These are phyloP conservation scores for Agrocybe chaxingu DNA, from an alignment of 768 basidiomycete species.

Conservation along the genomic window DNA sequence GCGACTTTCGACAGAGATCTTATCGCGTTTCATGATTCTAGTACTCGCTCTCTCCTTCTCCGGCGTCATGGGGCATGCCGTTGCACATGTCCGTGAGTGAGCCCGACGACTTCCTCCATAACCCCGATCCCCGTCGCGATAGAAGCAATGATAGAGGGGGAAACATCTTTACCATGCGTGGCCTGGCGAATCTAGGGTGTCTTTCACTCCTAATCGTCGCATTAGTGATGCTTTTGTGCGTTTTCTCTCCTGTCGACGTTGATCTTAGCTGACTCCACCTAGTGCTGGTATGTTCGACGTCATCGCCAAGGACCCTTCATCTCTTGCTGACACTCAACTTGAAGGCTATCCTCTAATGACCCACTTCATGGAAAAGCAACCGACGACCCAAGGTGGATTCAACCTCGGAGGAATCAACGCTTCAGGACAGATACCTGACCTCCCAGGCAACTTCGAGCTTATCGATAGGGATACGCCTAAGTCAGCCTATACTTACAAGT, in stretches of 20 bases:
- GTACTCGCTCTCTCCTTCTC: slow-evolving; percentile 40
- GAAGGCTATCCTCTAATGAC: slow-evolving; percentile 51
- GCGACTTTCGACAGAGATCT: neutral
- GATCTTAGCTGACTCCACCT: neutral
- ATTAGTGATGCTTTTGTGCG: slow-evolving; percentile 58
- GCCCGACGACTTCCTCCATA: slow-evolving; percentile 61
- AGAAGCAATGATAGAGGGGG: slow-evolving; percentile 51
- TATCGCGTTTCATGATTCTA: slow-evolving; percentile 6
- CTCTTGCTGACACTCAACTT: neutral
- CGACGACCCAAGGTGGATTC: slow-evolving; percentile 53
- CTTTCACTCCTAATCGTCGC: slow-evolving; percentile 47
- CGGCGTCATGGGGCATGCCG: slow-evolving; percentile 46
- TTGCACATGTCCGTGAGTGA: slow-evolving; percentile 44
- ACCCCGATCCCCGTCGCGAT: slow-evolving; percentile 56
- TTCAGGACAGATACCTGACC: slow-evolving; percentile 62
- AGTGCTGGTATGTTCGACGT: slow-evolving; percentile 33
- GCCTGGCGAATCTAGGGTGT: slow-evolving; percentile 61
- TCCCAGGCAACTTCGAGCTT: slow-evolving; percentile 59
- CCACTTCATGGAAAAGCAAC: slow-evolving; percentile 37
- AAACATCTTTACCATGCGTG: slow-evolving; percentile 57
- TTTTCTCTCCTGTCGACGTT: neutral
- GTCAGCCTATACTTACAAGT: slow-evolving; percentile 47
- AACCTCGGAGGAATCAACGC: slow-evolving; percentile 76
- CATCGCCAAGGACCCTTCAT: neutral
- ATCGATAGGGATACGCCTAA: slow-evolving; percentile 79